Base-by-base conservation (phyloP, 2,329 filamentous ascomycete species). In the Plenodomus tracheiphilus region DNA sequence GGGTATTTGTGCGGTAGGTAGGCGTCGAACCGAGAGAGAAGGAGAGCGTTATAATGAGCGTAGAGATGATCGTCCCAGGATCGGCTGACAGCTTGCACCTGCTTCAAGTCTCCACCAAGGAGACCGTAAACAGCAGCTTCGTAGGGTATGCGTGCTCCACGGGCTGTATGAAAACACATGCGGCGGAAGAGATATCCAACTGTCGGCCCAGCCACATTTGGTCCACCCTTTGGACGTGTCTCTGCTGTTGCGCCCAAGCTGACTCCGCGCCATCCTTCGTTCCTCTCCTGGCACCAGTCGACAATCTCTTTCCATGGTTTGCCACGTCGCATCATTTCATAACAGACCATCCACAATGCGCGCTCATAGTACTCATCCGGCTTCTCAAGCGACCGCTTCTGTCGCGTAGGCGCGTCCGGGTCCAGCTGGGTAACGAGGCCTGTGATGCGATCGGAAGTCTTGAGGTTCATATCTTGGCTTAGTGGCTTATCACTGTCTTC, bases 291-390 rank as follows among this genome's bases (percentile, higher is more conserved):
- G 64, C 91, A 96, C 90, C 91, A 97, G 41, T 92, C 88, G 46
- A 85, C 83, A 54, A 97, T 88, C 32, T 88, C 83, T 8, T 81
- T 74, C 74, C 88, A 84, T 53, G 80, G 84, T 58, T 85, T 86
- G n/a, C 94, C 94, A 39, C 91, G 85, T 41, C 93, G 85, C 43
- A 99, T 79, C 78, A 96, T 89, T 70, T 96, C 91, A 77, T 91
- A 97, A 73, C 90, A 94, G n/a, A 89, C 88, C 52, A 92, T 81
- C 92, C 94, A 97, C 39, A 96, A 89, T 2, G 91, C 88, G 44
- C 87, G 84, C 75, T 99, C 94, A 54, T 93, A 94, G 64, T 86
- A 92, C 57, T 91, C 85, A 66, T 99, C 94, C 62, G 92, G 85
- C 19, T 85, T 83, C 66, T 96, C 88, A 35, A 97, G 77, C 41